phyloP scores from a whole-genome alignment of 345 rosid species.

The Salix dunnii region DNA sequence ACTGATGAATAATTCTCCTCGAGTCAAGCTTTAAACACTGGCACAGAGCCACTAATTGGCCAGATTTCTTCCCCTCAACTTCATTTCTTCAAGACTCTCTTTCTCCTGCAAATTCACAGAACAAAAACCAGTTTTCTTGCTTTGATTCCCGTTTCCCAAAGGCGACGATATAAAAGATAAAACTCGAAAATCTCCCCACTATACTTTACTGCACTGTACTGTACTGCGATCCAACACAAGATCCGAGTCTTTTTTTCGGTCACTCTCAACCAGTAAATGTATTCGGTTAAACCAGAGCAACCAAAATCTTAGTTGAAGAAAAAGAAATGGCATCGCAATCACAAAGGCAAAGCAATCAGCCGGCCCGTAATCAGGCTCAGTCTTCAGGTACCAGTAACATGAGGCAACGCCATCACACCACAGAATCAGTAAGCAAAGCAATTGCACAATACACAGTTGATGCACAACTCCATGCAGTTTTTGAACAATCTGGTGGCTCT shows the following conservation, averaged over 20 bases:
- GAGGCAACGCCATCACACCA: conserved; percentile 34
- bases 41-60: neutral
- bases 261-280: neutral
- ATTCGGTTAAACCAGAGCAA: neutral
- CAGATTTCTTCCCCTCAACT: neutral
- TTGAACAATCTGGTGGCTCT: conserved; percentile 82
- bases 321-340: conserved; percentile 35
- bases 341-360: conserved; percentile 14
- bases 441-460: conserved; percentile 91
- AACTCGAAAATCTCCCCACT: neutral
- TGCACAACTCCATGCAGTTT: conserved; percentile 89
- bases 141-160: neutral
- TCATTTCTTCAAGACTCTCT: neutral
- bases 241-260: neutral
- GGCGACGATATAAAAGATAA: neutral
- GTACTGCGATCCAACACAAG: neutral
- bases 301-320: neutral
- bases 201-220: neutral
- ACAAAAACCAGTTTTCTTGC: neutral
- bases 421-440: conserved; percentile 72
- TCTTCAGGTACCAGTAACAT: conserved; percentile 47
- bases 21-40: neutral
- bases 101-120: neutral
- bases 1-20: neutral
- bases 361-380: conserved; percentile 19